Evolutionary conservation across 306 rosid species (phyloP), one percentile per base, ranked within the genome.

Genomic region (Pyrus bretschneideri): DNA sequence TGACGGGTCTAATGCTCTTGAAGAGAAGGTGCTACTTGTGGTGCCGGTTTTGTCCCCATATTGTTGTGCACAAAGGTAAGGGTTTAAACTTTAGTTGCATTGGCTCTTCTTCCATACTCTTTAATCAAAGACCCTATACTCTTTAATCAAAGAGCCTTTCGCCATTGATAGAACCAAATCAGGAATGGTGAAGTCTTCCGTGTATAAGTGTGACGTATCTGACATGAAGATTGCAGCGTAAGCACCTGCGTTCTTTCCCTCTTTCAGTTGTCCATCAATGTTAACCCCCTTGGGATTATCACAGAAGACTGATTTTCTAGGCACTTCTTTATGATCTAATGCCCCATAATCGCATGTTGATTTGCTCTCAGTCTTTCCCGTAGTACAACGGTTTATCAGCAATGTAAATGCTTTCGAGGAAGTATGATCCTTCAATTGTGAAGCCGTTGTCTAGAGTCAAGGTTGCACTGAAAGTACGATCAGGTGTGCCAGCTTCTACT

Each of bases 401-500:
- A 51, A 65, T 31, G 51, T 27, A 64, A 49, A 75, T n/a, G 65
- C 33, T 51, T 21, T 75, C 40, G 22, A 27, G 79, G 12, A 40
- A 62, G 40, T 40, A 42, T 27, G 78, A 74, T 42, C 70, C 78
- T 44, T 44, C 58, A 11, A 74, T 0, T 8, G 70, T 23, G 21
- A 25, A 27, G 11, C 85, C 81, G 40, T 77, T 77, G 11, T 54
- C 79, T 15, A 81, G 85, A 12, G 71, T 27, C 21, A 81, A 4
- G 4, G 54, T 23, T 0, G 85, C 72, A 1, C 67, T 69, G 61
- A 77, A 81, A n/a, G n/a, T 73, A 18, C 79, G 57, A n/a, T 77
- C 85, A 17, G 59, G 46, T 17, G 81, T 77, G 21, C 81, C 51
- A 9, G 81, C 81, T 18, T 67, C 85, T n/a, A 77, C 79, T 3